Conservation (phyloP, 805 yeast genomes). For the Vanderwaltozyma tropicalis region DNA sequence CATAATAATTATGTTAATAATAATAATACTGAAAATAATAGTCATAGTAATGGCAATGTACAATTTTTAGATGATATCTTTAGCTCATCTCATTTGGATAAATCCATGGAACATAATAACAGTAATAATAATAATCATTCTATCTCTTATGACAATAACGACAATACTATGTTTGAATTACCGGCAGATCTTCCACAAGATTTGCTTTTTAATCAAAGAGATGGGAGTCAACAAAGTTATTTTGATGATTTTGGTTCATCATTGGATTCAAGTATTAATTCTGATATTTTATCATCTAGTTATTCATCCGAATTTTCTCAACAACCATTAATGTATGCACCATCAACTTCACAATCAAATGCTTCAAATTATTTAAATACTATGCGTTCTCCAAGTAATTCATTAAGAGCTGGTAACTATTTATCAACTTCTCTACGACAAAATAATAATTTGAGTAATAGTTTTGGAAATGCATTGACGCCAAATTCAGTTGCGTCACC, state of each 20-base stretch:
- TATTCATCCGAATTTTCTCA: constrained; percentile 20
- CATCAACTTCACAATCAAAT: constrained; percentile 4
- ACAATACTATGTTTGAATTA: no score
- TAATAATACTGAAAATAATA: not conserved
- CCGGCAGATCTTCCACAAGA: not conserved
- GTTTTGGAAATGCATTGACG: constrained; percentile 12
- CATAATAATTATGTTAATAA: not conserved
- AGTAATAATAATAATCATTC: not conserved
- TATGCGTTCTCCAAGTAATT: constrained; percentile 27
- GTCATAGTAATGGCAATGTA: not conserved
- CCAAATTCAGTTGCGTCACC: constrained; percentile 9
- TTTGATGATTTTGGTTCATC: constrained; percentile 25
- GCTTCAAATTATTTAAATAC: constrained; percentile 1
- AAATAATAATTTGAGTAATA: constrained; percentile 13
- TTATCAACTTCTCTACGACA: constrained; percentile 23
- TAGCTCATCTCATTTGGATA: constrained; percentile 3
- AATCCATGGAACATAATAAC: not conserved
- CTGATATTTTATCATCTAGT: constrained; percentile 18
- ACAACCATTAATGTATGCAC: constrained; percentile 17
- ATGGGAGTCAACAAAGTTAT: constrained; percentile 12
- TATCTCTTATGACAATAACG: not conserved
- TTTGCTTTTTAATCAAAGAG: constrained; percentile 11
- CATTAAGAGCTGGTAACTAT: constrained; percentile 24
- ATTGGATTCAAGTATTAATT: constrained; percentile 21
- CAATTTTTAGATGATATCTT: constrained; percentile 18